These are phyloP conservation scores for Ambrosia artemisiifolia DNA, from an alignment of 129 eudicot species.

Conservation along the genomic window DNA sequence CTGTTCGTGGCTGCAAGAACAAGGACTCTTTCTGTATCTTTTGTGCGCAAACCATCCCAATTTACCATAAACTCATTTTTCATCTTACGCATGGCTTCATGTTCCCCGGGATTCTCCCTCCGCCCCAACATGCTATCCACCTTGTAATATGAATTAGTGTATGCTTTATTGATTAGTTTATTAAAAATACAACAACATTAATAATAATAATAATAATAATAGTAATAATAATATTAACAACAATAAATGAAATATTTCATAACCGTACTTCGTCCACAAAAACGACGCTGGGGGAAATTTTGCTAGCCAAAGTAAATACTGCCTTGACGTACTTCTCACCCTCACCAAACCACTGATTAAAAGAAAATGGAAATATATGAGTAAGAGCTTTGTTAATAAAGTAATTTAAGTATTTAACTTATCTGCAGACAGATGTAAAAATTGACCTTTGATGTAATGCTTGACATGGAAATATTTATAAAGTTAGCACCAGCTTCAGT, in stretches of 20 bases:
- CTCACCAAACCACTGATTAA: constrained; percentile 92
- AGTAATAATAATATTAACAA: too few species aligned
- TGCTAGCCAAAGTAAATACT: constrained; percentile 90
- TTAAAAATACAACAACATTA: neutral
- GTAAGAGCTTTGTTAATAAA: constrained; percentile 7
- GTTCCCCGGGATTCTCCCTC: constrained; percentile 16
- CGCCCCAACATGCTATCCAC: constrained; percentile 97
- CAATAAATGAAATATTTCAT: neutral
- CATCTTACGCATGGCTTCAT: too few species aligned
- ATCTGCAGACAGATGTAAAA: neutral
- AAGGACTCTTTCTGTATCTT: constrained; percentile 82
- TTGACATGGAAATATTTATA: constrained; percentile 82
- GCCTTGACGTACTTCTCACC: constrained; percentile 97
- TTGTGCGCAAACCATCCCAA: constrained; percentile 94
- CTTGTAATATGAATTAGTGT: constrained; percentile 25
- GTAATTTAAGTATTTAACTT: neutral
- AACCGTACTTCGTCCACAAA: constrained; percentile 87
- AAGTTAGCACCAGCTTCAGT: constrained; percentile 45
- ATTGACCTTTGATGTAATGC: constrained; percentile 84
- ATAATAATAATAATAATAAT: neutral
- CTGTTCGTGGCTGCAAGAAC: constrained; percentile 97
- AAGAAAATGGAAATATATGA: constrained; percentile 10
- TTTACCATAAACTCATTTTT: constrained; percentile 49
- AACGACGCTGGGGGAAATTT: constrained; percentile 89
- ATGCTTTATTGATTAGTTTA: neutral